Conservation (phyloP, 2,329 filamentous ascomycete genomes). For the Pestalotiopsis sp. region DNA sequence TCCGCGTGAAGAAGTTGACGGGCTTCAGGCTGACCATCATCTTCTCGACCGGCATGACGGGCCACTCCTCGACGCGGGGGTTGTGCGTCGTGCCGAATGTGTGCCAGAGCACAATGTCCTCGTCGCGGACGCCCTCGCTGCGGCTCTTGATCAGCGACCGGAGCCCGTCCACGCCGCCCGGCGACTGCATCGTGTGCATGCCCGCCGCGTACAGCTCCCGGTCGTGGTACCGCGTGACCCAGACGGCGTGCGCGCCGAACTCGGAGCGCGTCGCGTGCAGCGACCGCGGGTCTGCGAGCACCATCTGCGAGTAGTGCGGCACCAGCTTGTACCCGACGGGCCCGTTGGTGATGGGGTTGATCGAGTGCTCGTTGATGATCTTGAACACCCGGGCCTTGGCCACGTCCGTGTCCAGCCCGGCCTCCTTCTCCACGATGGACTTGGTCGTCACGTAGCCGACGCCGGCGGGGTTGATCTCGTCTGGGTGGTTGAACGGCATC, state of each 20-base stretch:
- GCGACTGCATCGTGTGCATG: conserved; percentile 53
- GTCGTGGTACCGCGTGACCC: conserved; percentile 52
- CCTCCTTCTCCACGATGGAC: conserved; percentile 42
- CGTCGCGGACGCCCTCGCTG: conserved; percentile 46
- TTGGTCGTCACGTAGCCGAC: conserved; percentile 40
- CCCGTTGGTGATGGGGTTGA: conserved; percentile 49
- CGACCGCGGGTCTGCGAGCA: conserved; percentile 48
- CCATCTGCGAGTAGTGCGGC: conserved; percentile 46
- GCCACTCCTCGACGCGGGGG: conserved; percentile 51
- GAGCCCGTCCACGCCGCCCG: conserved; percentile 34
- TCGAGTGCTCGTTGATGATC: conserved; percentile 47
- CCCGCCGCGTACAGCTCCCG: conserved; percentile 53
- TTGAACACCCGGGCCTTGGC: conserved; percentile 52
- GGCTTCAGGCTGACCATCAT: conserved; percentile 49
- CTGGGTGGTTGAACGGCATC: neutral
- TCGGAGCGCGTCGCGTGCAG: conserved; percentile 41
- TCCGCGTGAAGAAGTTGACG: conserved; percentile 48
- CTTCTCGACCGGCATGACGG: conserved; percentile 57
- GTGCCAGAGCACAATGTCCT: conserved; percentile 54
- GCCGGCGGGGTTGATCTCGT: conserved; percentile 20
- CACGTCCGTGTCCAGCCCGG: conserved; percentile 54
- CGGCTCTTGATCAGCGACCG: neutral
- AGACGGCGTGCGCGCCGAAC: conserved; percentile 48
- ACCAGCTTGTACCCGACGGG: conserved; percentile 53
- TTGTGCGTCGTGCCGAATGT: conserved; percentile 52